phyloP scores from a whole-genome alignment of 495 filamentous ascomycete genomes.

The Aspergillus conjunctus region DNA sequence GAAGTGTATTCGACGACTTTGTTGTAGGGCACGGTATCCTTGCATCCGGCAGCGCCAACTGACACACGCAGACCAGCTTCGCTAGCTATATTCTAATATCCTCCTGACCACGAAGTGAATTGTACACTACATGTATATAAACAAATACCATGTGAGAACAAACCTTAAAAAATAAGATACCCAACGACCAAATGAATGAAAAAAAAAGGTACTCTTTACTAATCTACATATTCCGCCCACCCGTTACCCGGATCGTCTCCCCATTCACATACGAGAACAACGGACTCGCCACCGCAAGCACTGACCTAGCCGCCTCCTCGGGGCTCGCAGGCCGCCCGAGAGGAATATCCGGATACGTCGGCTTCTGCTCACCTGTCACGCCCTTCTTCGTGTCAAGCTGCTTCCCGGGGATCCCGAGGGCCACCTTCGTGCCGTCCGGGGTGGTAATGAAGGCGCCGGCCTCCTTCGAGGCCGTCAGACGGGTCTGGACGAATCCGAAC shows the following conservation, averaged over 20 bases:
- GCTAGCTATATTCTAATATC: background rate
- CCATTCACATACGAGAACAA: constrained; percentile 80
- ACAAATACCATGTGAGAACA: background rate
- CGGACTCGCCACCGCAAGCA: constrained; percentile 79
- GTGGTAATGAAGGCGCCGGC: constrained; percentile 73
- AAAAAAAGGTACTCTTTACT: background rate
- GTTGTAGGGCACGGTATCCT: background rate
- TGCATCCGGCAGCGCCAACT: constrained; percentile 1
- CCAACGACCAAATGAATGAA: background rate
- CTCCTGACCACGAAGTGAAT: too few relatives aligned
- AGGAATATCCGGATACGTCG: constrained; percentile 68
- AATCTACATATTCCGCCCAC: constrained; percentile 77
- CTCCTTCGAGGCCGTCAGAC: constrained; percentile 80
- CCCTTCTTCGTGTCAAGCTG: constrained; percentile 40
- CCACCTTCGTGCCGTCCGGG: constrained; percentile 74
- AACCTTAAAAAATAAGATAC: background rate
- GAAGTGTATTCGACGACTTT: background rate
- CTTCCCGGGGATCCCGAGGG: constrained; percentile 71
- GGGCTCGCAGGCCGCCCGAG: constrained; percentile 72
- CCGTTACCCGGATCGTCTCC: constrained; percentile 83
- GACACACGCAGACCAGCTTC: background rate
- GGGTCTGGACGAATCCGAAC: constrained; percentile 76
- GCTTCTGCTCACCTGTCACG: constrained; percentile 38
- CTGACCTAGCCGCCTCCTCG: constrained; percentile 75
- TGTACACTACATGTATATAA: background rate